A percentile compares a stretch with the other conserved stretches of the same genome.
Conservation (phyloP, 257 asterid genomes). For the Ocimum tenuiflorum region DNA sequence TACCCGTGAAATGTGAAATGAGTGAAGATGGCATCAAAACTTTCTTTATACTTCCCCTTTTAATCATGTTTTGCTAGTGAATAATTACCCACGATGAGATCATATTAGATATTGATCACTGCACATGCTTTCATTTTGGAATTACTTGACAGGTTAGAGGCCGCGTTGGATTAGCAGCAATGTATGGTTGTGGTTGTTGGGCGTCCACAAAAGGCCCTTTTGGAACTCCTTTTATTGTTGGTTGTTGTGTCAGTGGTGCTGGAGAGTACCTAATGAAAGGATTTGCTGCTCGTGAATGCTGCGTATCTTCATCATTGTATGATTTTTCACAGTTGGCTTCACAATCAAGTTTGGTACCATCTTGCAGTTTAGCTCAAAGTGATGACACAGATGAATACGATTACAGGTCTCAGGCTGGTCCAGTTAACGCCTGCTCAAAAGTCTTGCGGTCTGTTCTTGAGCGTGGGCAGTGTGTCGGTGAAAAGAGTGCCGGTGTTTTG, state of each 20-base stretch:
- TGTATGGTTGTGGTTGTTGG: constrained; percentile 95
- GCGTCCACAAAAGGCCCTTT: constrained; percentile 56
- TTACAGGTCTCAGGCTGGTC: constrained; percentile 73
- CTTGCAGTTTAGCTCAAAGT: background rate
- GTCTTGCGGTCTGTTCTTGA: constrained; percentile 44
- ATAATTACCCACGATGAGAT: background rate
- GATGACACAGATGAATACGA: background rate
- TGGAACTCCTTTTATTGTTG: constrained; percentile 52
- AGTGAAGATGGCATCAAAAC: background rate
- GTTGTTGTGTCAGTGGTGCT: constrained; percentile 93
- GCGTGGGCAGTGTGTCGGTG: constrained; percentile 30
- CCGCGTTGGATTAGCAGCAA: constrained; percentile 92
- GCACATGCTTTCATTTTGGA: background rate
- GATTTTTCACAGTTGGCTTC: constrained; percentile 8
- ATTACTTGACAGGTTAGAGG: constrained; percentile 60
- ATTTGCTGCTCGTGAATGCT: constrained; percentile 82
- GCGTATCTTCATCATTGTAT: constrained; percentile 64
- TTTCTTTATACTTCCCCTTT: background rate
- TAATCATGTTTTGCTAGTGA: background rate
- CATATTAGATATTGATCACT: background rate
- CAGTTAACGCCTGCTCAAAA: constrained; percentile 62
- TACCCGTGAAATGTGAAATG: background rate
- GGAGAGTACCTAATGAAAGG: constrained; percentile 91
- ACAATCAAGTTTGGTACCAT: background rate
- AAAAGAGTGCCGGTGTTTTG: constrained; percentile 67